Percentiles rank a stretch among this genome's conserved stretches.
Conservation (phyloP, 2,329 filamentous ascomycete species). For the Cercospora sesami region DNA sequence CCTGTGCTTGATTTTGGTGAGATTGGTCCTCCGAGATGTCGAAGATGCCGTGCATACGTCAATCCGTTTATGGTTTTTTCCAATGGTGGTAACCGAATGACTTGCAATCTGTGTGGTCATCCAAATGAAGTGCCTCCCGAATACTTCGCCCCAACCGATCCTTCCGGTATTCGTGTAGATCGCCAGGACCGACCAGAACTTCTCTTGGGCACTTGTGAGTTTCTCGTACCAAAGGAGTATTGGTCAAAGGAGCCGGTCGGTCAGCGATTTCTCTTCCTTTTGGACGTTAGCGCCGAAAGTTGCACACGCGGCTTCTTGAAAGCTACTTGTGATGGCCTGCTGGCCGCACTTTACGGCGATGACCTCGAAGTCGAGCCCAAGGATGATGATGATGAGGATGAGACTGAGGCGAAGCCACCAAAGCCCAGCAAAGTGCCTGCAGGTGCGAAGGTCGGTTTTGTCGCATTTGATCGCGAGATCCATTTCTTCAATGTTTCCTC, state of each 20-base stretch:
- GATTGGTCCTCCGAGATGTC: constrained; percentile 81
- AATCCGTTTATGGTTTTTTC: constrained; percentile 99
- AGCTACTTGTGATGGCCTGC: constrained; percentile 85
- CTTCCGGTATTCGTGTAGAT: constrained; percentile 82
- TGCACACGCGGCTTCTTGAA: constrained; percentile 88
- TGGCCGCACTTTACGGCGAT: constrained; percentile 77
- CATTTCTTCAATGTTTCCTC: constrained; percentile 95
- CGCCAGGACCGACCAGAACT: constrained; percentile 86
- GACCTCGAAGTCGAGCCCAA: constrained; percentile 55
- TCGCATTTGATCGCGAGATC: constrained; percentile 94
- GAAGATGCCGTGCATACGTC: constrained; percentile 92
- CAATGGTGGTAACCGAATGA: constrained; percentile 90
- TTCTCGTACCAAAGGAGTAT: constrained; percentile 96
- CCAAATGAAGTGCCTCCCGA: constrained; percentile 90
- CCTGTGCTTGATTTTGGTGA: constrained; percentile 96
- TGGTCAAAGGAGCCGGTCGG: constrained; percentile 94
- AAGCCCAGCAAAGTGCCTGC: constrained; percentile 63
- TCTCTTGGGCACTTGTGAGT: constrained; percentile 89
- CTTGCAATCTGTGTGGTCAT: constrained; percentile 97
- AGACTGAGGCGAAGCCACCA: constrained; percentile 46
- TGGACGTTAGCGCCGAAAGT: constrained; percentile 90
- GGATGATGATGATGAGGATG: constrained; percentile 52
- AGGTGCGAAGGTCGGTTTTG: constrained; percentile 86
- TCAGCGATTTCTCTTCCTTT: constrained; percentile 82
- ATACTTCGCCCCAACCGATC: constrained; percentile 90